Evolutionary conservation across 192 early-diverging fungal genomes (phyloP).

Genomic region (Entomortierella chlamydospora): DNA sequence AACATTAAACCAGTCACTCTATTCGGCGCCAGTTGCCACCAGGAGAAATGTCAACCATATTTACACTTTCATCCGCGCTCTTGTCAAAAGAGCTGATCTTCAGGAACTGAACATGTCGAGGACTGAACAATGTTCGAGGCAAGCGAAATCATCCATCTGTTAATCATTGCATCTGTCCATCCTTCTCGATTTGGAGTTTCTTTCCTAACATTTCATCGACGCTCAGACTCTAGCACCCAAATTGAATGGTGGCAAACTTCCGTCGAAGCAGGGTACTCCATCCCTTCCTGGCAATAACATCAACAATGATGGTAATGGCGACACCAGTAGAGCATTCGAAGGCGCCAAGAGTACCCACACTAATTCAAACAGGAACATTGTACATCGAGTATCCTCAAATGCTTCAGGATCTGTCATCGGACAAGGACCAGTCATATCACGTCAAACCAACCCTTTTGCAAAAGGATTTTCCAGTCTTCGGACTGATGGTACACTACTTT

Average conservation of each 20-base stretch:
- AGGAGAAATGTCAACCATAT: no score
- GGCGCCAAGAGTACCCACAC: not conserved
- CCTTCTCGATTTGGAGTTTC: not conserved
- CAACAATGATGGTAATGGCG: not conserved
- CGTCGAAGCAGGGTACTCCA: constrained; percentile 1
- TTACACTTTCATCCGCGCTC: no score
- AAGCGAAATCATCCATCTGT: not conserved
- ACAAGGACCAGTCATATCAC: not conserved
- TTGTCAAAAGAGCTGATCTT: not conserved
- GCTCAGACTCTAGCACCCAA: constrained; percentile 22
- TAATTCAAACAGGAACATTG: not conserved
- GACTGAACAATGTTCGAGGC: constrained; percentile 22
- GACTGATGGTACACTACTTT: not conserved
- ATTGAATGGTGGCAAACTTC: constrained; percentile 28
- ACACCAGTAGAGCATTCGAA: not conserved
- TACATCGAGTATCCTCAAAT: not conserved
- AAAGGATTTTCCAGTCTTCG: constrained; percentile 6
- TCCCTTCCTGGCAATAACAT: not conserved
- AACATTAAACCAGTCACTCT: no score
- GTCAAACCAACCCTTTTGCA: constrained; percentile 19
- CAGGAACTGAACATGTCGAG: constrained; percentile 13
- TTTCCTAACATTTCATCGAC: no score
- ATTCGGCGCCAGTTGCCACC: no score
- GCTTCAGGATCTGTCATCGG: not conserved
- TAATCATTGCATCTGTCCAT: not conserved